phyloP scores from a whole-genome alignment of 306 rosid genomes.

The Urtica urens region DNA sequence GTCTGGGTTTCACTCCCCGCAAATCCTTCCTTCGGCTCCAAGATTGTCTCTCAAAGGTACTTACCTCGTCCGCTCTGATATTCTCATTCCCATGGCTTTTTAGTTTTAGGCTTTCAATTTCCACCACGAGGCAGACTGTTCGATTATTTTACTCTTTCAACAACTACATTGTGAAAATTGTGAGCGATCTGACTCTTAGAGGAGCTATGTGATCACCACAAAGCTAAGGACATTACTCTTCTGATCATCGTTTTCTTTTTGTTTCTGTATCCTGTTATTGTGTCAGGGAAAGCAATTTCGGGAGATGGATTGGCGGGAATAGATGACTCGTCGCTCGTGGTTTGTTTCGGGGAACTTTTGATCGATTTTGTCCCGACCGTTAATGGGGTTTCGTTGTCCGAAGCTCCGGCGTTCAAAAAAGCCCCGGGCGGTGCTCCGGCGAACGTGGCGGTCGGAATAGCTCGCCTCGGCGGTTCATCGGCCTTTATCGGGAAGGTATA shows the following conservation, averaged over 20 bases:
- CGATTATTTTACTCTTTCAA: not conserved
- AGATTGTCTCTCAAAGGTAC: constrained; percentile 24
- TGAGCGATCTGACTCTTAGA: not conserved
- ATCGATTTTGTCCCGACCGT: constrained; percentile 88
- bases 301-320: constrained; percentile 41
- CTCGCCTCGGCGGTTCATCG: constrained; percentile 88
- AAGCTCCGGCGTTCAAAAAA: constrained; percentile 82
- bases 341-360: constrained; percentile 92
- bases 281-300: constrained; percentile 50
- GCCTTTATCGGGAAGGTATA: constrained; percentile 93
- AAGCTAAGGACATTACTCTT: too few species aligned
- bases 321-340: constrained; percentile 69
- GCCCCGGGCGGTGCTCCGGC: constrained; percentile 99
- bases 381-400: constrained; percentile 79
- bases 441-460: constrained; percentile 89
- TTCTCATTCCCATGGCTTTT: not conserved
- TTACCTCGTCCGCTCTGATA: not conserved
- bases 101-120: too few species aligned
- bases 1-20: constrained; percentile 22
- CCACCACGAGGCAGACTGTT: not conserved
- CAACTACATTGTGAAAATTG: not conserved
- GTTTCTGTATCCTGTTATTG: not conserved
- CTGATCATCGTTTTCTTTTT: not conserved
- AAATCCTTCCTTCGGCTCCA: constrained; percentile 18
- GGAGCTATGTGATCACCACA: not conserved